Percentiles rank a stretch among this genome's conserved stretches.
Evolutionary conservation across 768 basidiomycete species (phyloP).

Genomic region (Russula abietina): DNA sequence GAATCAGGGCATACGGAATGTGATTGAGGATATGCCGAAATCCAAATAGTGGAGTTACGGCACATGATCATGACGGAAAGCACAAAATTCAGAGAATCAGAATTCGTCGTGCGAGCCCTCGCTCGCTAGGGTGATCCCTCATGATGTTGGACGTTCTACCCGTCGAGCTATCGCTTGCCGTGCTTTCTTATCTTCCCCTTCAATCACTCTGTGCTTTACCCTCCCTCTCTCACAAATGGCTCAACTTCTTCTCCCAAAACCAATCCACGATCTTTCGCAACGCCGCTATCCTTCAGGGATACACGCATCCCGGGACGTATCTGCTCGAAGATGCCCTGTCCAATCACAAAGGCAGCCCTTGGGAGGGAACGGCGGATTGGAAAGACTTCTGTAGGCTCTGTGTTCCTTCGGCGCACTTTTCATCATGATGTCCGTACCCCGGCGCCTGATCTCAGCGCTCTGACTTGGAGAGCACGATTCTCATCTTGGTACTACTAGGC

Average conservation of each 20-base stretch:
- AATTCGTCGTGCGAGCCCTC: too few relatives aligned
- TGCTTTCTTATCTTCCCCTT: conserved; percentile 47
- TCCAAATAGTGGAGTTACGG: neutral
- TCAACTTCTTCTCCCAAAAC: conserved; percentile 42
- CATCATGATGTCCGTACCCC: neutral
- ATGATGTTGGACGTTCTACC: conserved; percentile 44
- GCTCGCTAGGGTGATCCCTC: too few relatives aligned
- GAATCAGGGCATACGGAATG: conserved; percentile 56
- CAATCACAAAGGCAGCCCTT: conserved; percentile 33
- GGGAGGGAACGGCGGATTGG: conserved; percentile 45
- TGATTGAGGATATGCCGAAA: conserved; percentile 37
- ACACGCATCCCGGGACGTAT: conserved; percentile 31
- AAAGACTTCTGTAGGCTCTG: conserved; percentile 50
- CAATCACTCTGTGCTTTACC: conserved; percentile 36
- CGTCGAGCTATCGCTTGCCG: conserved; percentile 47
- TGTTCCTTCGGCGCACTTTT: neutral
- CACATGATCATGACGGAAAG: neutral
- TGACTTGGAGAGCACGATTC: neutral
- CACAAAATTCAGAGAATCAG: too few relatives aligned
- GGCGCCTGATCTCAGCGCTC: neutral
- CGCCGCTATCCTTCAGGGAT: conserved; percentile 49
- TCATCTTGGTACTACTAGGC: conserved; percentile 38
- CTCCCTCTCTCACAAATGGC: conserved; percentile 43
- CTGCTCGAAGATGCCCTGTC: conserved; percentile 32
- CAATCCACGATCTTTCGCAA: conserved; percentile 50